phyloP scores from a whole-genome alignment of 2,329 filamentous ascomycete species.

The Aspergillus texensis region DNA sequence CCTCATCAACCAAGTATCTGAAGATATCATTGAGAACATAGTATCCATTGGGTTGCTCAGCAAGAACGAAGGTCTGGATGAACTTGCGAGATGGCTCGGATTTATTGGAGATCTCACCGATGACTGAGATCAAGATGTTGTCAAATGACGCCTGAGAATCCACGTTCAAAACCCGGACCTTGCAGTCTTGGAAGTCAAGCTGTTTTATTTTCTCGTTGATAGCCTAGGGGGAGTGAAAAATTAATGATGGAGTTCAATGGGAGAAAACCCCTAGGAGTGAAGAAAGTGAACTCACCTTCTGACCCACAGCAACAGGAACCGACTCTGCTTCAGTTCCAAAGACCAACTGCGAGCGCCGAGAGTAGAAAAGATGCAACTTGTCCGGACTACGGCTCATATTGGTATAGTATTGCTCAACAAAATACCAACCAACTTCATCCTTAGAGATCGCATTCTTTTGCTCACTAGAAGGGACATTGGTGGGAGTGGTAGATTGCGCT shows the following conservation, averaged over 20 bases:
- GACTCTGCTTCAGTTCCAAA: conserved; percentile 89
- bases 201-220: conserved; percentile 94
- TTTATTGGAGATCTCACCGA: conserved; percentile 97
- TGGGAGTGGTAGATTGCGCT: conserved; percentile 43
- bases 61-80: conserved; percentile 95
- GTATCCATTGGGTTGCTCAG: conserved; percentile 93
- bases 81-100: conserved; percentile 90
- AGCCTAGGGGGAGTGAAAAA: conserved; percentile 55
- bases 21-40: conserved; percentile 99
- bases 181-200: conserved; percentile 94
- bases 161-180: conserved; percentile 96
- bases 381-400: conserved; percentile 92
- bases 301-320: conserved; percentile 81
- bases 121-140: conserved; percentile 96
- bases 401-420: conserved; percentile 99
- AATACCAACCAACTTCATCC: conserved; percentile 98
- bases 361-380: conserved; percentile 94
- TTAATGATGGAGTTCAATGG: conserved; percentile 9
- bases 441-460: conserved; percentile 62
- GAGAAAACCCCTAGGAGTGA: background rate
- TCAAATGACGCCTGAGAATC: conserved; percentile 91
- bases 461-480: conserved; percentile 41
- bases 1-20: conserved; percentile 84
- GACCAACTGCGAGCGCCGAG: conserved; percentile 93
- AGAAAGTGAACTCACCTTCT: conserved; percentile 65